These are phyloP conservation scores for Bonia amplexicaulis DNA, from an alignment of 176 grass and related monocot species.

Conservation along the genomic window DNA sequence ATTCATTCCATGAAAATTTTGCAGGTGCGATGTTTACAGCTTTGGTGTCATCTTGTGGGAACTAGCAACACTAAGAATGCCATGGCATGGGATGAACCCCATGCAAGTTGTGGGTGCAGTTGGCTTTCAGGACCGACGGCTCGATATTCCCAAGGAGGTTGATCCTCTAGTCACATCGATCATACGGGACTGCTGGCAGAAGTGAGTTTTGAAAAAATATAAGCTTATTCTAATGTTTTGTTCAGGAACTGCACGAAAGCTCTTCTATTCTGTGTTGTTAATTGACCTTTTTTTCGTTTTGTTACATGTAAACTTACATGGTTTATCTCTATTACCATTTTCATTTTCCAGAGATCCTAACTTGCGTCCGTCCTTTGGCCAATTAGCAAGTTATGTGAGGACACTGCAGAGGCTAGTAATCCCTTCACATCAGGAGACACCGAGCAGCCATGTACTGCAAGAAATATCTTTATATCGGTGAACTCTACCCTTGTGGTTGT, in stretches of 20 bases:
- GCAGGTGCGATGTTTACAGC: constrained; percentile 93
- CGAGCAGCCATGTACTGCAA: constrained; percentile 36
- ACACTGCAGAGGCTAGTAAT: constrained; percentile 69
- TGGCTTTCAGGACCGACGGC: constrained; percentile 76
- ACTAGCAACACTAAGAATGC: constrained; percentile 70
- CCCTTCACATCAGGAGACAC: constrained; percentile 57
- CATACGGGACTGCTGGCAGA: constrained; percentile 87
- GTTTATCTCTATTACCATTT: background rate
- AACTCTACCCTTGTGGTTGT: constrained; percentile 46
- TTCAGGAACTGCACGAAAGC: background rate
- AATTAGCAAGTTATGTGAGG: constrained; percentile 61
- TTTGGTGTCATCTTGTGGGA: constrained; percentile 98
- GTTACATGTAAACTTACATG: constrained; percentile 3
- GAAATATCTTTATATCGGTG: constrained; percentile 76
- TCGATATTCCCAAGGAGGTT: constrained; percentile 81
- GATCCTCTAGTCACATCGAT: constrained; percentile 74
- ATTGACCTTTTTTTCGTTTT: background rate
- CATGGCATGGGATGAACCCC: constrained; percentile 87
- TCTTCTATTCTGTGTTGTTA: background rate
- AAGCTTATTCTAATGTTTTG: constrained; percentile 16
- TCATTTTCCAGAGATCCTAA: constrained; percentile 62
- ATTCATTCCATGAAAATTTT: constrained; percentile 6
- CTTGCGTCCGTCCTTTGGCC: constrained; percentile 74
- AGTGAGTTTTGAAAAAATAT: constrained; percentile 39
- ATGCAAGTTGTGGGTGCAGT: constrained; percentile 98